These are phyloP conservation scores for Vitis hybrid DNA, from an alignment of 177 flowering plant genomes.

Conservation along the genomic window DNA sequence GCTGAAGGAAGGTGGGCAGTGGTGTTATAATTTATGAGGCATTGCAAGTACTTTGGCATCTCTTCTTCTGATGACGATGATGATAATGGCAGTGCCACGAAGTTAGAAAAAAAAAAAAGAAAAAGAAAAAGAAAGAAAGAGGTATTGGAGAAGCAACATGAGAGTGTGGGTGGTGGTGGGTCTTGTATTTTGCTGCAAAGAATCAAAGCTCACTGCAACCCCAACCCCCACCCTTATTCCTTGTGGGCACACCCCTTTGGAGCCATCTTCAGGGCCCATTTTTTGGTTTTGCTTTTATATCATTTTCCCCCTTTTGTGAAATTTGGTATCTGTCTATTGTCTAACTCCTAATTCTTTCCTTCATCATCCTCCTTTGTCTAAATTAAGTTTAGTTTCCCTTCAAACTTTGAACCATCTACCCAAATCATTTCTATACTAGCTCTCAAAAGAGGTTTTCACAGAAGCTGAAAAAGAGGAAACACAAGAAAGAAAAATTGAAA, in stretches of 20 bases:
- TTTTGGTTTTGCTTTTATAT: background rate
- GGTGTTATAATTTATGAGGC: conserved; percentile 14
- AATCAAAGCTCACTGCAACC: conserved; percentile 15
- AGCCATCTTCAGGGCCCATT: conserved; percentile 13
- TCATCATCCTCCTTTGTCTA: too few species aligned
- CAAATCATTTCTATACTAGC: too few species aligned
- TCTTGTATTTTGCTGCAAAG: conserved; percentile 16
- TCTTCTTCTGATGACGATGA: background rate
- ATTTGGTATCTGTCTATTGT: background rate
- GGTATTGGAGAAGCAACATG: conserved; percentile 7
- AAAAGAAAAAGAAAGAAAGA: background rate
- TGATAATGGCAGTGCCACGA: conserved; percentile 22
- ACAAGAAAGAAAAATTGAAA: background rate
- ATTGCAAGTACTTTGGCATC: conserved; percentile 11
- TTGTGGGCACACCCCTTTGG: conserved; percentile 17
- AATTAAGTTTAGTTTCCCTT: too few species aligned
- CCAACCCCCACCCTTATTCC: conserved; percentile 4
- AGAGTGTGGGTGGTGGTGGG: conserved; percentile 7
- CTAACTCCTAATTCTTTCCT: too few species aligned
- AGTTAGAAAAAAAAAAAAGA: background rate
- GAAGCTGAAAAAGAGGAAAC: conserved; percentile 1
- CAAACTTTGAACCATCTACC: too few species aligned
- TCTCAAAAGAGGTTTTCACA: too few species aligned
- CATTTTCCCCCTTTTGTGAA: background rate
- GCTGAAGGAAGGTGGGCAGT: conserved; percentile 9